A percentile compares a stretch with the other conserved stretches of the same genome.
These are phyloP conservation scores for Withania somnifera DNA, from an alignment of 305 asterid species.

Conservation along the genomic window DNA sequence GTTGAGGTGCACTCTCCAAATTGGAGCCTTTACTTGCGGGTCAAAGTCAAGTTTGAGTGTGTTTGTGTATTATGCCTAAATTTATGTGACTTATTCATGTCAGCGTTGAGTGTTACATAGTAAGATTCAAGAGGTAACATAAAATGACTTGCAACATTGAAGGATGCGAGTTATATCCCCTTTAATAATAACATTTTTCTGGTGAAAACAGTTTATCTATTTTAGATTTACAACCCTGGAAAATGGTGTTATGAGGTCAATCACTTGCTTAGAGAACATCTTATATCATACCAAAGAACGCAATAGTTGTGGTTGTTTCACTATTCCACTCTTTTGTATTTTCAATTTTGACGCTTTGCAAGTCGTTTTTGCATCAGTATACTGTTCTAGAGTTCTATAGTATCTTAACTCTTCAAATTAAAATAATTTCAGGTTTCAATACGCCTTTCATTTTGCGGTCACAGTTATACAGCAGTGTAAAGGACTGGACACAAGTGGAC, in stretches of 20 bases:
- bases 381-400: background rate
- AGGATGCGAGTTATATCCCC: background rate
- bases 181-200: background rate
- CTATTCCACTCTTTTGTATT: background rate
- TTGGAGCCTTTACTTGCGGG: too few species aligned
- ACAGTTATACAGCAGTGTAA: conserved; percentile 88
- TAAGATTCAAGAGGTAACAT: background rate
- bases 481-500: conserved; percentile 93
- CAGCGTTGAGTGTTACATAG: background rate
- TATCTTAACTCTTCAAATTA: background rate
- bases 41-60: too few species aligned
- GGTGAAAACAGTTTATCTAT: background rate
- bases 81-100: too few species aligned
- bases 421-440: conserved; percentile 49
- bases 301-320: background rate
- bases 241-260: background rate
- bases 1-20: too few species aligned
- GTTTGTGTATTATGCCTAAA: too few species aligned
- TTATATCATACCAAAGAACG: background rate
- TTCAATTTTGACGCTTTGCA: background rate
- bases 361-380: background rate
- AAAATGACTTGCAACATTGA: background rate
- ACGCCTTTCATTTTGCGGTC: conserved; percentile 75
- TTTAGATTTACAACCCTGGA: background rate
- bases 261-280: background rate